These are phyloP conservation scores for Oryza coarctata DNA, from an alignment of 176 grass and related monocot genomes.

Conservation along the genomic window DNA sequence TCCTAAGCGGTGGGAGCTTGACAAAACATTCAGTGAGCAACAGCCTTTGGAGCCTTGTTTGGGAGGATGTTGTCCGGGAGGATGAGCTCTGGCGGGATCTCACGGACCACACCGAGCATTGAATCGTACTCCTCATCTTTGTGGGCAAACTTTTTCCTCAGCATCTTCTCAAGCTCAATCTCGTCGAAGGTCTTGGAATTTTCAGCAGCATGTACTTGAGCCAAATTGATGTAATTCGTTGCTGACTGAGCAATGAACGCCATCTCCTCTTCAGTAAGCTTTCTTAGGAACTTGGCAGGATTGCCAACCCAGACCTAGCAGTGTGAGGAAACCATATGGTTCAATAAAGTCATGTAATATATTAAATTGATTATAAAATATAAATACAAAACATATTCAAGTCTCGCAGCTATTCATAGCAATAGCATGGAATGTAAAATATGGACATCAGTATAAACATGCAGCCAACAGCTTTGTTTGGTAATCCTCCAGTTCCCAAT, in stretches of 20 bases:
- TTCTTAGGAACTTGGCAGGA: slow-evolving; percentile 92
- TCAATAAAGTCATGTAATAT: slow-evolving; percentile 5
- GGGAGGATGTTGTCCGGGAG: slow-evolving; percentile 82
- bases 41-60: slow-evolving; percentile 52
- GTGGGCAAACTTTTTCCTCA: slow-evolving; percentile 79
- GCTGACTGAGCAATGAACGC: slow-evolving; percentile 77
- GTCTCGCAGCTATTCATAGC: background rate
- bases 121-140: slow-evolving; percentile 88
- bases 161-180: slow-evolving; percentile 87
- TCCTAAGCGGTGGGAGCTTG: background rate
- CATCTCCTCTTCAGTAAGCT: slow-evolving; percentile 93
- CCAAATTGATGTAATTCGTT: slow-evolving; percentile 77
- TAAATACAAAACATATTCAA: slow-evolving; percentile 4
- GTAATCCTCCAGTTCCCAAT: background rate
- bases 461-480: background rate
- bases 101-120: slow-evolving; percentile 80
- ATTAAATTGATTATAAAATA: background rate
- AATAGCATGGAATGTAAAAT: background rate
- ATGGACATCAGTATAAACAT: background rate
- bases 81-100: slow-evolving; percentile 70
- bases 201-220: slow-evolving; percentile 90
- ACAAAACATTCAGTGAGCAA: slow-evolving; percentile 39
- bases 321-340: background rate
- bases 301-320: slow-evolving; percentile 93
- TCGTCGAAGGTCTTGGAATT: slow-evolving; percentile 83